Conservation (phyloP, 2,329 filamentous ascomycete genomes). For the Ophiognomonia clavigignenti-juglandacearum region DNA sequence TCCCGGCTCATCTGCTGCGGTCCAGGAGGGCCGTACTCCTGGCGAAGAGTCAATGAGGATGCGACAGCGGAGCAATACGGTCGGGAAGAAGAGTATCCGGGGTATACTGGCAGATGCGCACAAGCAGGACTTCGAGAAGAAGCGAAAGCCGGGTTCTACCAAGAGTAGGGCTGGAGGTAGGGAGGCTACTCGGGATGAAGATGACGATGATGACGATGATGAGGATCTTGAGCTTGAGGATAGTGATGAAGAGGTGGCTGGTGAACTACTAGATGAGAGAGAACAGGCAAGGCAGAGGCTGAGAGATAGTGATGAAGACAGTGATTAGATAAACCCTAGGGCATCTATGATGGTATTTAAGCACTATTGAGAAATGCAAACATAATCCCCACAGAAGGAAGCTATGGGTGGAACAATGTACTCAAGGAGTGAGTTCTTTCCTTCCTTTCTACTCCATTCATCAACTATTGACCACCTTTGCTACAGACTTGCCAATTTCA, state of each 20-base stretch:
- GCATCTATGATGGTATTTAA: no score
- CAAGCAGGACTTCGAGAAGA: slow-evolving; percentile 87
- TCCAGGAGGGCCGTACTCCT: slow-evolving; percentile 14
- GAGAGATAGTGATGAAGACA: slow-evolving; percentile 13
- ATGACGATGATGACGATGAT: slow-evolving; percentile 22
- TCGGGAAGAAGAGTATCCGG: slow-evolving; percentile 37
- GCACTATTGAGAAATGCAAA: no score
- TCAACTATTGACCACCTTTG: no score
- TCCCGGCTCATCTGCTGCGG: slow-evolving; percentile 3
- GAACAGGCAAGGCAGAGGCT: slow-evolving; percentile 24
- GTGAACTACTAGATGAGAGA: slow-evolving; percentile 20
- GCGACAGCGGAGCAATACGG: slow-evolving; percentile 27
- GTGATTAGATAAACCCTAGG: neutral
- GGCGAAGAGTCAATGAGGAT: slow-evolving; percentile 16
- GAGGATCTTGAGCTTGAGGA: slow-evolving; percentile 26
- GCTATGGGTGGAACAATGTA: no score
- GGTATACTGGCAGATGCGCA: slow-evolving; percentile 79
- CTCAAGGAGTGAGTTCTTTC: no score
- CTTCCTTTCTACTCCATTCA: no score
- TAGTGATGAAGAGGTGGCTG: slow-evolving; percentile 31
- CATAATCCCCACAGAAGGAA: no score
- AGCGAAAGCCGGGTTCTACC: slow-evolving; percentile 37
- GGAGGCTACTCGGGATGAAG: slow-evolving; percentile 17
- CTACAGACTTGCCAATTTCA: no score
- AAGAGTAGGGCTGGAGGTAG: slow-evolving; percentile 14